A percentile compares a stretch with the other conserved stretches of the same genome.
These are phyloP conservation scores for Tricholoma terreum DNA, from an alignment of 768 basidiomycete species.

Conservation along the genomic window DNA sequence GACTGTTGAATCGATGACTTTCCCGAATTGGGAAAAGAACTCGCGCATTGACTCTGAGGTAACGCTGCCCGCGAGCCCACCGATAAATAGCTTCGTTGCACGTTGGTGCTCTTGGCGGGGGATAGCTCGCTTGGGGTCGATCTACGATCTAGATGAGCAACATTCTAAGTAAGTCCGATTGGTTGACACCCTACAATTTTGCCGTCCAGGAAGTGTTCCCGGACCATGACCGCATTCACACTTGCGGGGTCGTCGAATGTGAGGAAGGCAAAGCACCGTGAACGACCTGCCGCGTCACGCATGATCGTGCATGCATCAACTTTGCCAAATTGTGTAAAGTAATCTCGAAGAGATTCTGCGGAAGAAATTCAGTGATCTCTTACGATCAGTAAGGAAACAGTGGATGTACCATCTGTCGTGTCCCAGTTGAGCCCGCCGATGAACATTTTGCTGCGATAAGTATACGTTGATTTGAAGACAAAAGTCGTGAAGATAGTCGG, in stretches of 20 bases:
- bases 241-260: conserved; percentile 92
- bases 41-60: conserved; percentile 92
- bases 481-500: conserved; percentile 18
- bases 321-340: conserved; percentile 95
- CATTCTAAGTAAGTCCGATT: background rate
- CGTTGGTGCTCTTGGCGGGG: conserved; percentile 93
- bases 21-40: conserved; percentile 92
- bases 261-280: conserved; percentile 95
- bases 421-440: conserved; percentile 99
- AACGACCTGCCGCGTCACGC: conserved; percentile 93
- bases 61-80: conserved; percentile 87
- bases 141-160: conserved; percentile 47
- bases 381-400: conserved; percentile 34
- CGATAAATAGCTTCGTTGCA: conserved; percentile 94
- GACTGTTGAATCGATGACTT: conserved; percentile 95
- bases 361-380: conserved; percentile 39
- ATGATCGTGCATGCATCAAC: conserved; percentile 98
- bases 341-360: conserved; percentile 74
- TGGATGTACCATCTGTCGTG: conserved; percentile 91
- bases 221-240: conserved; percentile 94
- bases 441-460: conserved; percentile 91
- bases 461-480: conserved; percentile 11
- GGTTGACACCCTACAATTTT: conserved; percentile 75
- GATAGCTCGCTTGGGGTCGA: conserved; percentile 99
- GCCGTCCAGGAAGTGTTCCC: conserved; percentile 93